Percentiles rank a stretch among this genome's conserved stretches.
Evolutionary conservation across 495 filamentous ascomycete genomes (phyloP).

Genomic region (Evernia prunastri): DNA sequence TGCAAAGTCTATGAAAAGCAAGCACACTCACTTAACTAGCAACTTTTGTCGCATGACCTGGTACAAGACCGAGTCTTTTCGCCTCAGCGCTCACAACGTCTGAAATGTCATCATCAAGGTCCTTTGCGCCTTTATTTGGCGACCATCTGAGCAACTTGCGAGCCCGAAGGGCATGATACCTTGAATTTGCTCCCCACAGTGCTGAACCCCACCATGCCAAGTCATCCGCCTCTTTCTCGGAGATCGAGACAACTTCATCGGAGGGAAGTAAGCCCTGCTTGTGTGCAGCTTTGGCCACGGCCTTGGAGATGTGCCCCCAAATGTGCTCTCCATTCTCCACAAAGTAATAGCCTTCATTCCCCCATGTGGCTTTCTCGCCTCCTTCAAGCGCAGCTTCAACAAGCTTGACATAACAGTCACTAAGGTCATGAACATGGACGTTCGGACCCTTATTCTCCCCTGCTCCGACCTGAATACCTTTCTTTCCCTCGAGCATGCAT

Average conservation of each 20-base stretch:
- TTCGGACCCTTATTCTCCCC: conserved; percentile 68
- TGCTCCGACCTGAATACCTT: conserved; percentile 55
- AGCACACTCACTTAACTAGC: conserved; percentile 25
- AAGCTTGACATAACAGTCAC: conserved; percentile 55
- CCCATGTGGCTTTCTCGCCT: conserved; percentile 63
- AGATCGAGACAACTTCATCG: conserved; percentile 41
- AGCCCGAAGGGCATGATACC: conserved; percentile 44
- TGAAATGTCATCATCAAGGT: conserved; percentile 22
- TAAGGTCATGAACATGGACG: conserved; percentile 67
- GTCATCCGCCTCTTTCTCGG: conserved; percentile 33
- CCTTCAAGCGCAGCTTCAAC: conserved; percentile 57
- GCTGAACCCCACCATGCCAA: conserved; percentile 33
- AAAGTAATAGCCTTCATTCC: conserved; percentile 67
- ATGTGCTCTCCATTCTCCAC: conserved; percentile 62
- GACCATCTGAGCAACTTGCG: conserved; percentile 54
- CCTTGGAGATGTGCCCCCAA: conserved; percentile 61
- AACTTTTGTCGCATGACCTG: conserved; percentile 35
- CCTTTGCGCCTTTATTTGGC: conserved; percentile 34
- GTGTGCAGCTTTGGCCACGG: conserved; percentile 54
- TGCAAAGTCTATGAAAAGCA: background rate
- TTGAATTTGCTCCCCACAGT: conserved; percentile 53
- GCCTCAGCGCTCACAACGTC: conserved; percentile 41
- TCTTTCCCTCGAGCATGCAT: conserved; percentile 52
- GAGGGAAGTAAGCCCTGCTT: conserved; percentile 58
- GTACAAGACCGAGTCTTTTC: conserved; percentile 31